Base-by-base conservation (phyloP, 2,329 filamentous ascomycete species). In the Dryadomyces quercus-mongolicae region DNA sequence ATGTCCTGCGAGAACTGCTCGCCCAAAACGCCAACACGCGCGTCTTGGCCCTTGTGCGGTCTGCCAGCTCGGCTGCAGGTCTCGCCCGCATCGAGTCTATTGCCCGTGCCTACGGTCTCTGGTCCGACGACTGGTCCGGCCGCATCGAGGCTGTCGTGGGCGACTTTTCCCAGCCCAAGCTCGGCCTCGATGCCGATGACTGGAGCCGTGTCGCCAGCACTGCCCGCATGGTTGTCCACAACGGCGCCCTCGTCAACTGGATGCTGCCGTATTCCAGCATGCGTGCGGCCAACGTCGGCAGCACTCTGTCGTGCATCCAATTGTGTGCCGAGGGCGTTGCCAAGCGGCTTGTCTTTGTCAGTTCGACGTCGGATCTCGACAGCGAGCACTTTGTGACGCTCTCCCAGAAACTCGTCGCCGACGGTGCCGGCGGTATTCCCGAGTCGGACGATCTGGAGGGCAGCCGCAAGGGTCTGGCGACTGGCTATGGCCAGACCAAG, bases 401-500 rank as follows among this genome's bases (percentile, higher is more conserved):
- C 43, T 93, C 88, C 3, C 15, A 44, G 16, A 9, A 44, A 16
- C 13, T 18, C 54, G 70, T 79, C 36, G 74, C 74, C 12, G 76
- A 77, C 36, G 85, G 86, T 10, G 81, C 80, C 8, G 74, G 73
- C 20, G 80, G 81, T 13, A 77, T 95, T 16, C 73, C 76, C 20
- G 92, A 96, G 67, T 75, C 75, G 0, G 91, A 96, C 65, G 83
- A 92, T 60, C 75, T 96, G 58, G 73, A 80, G 60, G 88, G 90
- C 53, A 91, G 87, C 63, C 77, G 82, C 43, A 82, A 74, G 52
- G 88, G 88, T 36, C 80, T 96, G 1, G 82, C 82, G 43, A 95
- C 88, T 1, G 91, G 92, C 5, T 96, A 96, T 63, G 91, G 92
- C 2, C 91, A 96, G 67, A 82, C 81, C 60, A 96, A 97, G 71